Evolutionary conservation across 139 green algal species (phyloP).

Genomic region (Medakamo hakoo): DNA sequence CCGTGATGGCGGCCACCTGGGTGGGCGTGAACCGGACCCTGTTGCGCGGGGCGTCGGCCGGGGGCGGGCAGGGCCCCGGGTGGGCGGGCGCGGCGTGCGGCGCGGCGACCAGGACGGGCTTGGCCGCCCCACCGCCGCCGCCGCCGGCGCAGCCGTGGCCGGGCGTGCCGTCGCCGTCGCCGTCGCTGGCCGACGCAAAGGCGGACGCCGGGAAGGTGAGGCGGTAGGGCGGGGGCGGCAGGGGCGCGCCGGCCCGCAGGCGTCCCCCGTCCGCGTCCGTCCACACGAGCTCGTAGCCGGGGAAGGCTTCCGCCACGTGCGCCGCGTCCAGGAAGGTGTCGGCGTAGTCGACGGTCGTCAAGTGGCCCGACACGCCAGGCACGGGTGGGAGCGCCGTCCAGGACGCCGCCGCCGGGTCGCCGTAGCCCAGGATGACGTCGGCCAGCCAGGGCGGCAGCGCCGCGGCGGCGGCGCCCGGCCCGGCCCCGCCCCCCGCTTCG

Average conservation of each 20-base stretch:
- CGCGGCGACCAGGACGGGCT: slow-evolving; percentile 40
- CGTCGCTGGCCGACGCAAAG: too few relatives aligned
- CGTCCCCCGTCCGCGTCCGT: slow-evolving; percentile 7
- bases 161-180: too few relatives aligned
- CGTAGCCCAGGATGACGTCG: slow-evolving; percentile 96
- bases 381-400: slow-evolving; percentile 26
- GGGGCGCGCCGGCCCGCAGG: background rate
- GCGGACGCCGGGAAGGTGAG: slow-evolving; percentile 53
- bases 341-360: slow-evolving; percentile 73
- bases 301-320: slow-evolving; percentile 77
- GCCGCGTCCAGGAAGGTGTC: slow-evolving; percentile 89
- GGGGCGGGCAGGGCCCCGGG: slow-evolving; percentile 75
- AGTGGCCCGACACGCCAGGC: too few relatives aligned
- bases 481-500: too few relatives aligned
- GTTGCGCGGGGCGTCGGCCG: slow-evolving; percentile 65
- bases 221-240: slow-evolving; percentile 53
- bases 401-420: slow-evolving; percentile 55
- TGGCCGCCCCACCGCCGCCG: slow-evolving; percentile 2
- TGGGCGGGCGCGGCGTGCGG: slow-evolving; percentile 61
- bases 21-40: slow-evolving; percentile 83
- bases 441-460: slow-evolving; percentile 80
- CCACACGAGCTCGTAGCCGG: slow-evolving; percentile 43
- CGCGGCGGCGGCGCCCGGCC: slow-evolving; percentile 15
- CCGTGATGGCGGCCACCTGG: slow-evolving; percentile 63
- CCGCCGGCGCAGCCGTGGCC: background rate